Base-by-base conservation (phyloP, 2,329 filamentous ascomycete genomes). In the Fusarium proliferatum region DNA sequence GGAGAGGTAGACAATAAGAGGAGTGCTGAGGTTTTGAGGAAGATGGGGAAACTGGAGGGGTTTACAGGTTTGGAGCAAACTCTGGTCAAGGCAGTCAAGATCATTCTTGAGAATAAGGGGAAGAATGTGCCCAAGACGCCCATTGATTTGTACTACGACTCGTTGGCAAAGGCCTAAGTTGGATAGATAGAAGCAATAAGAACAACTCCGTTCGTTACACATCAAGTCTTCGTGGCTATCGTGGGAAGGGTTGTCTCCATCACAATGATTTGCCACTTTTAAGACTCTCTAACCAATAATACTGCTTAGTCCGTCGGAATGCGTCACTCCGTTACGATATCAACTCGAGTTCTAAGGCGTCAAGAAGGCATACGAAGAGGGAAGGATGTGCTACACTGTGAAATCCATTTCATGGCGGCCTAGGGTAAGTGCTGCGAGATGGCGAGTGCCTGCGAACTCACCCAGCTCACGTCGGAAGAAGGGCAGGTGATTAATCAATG, bases 401-500 rank as follows among this genome's bases (percentile, higher is more conserved):
- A 4, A 3, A 13, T 11, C 11, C 10, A 3, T n/a, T 23, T 3
- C 9, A 12, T 5, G 6, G 9, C 21, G 11, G 30, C 11, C 3
- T 6, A 34, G 21, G 30, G 48, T 51, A 34, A 7, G 16, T 23
- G 11, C 30, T 30, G 30, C 0, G 30, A 30, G 30, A 30, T 30
- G 30, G 30, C 6, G 23, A 12, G 5, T 34, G 9, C 2, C 11
- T 34, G 2, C 5, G n/a, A 51, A 4, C 12, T 34, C 2, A 6
- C 4, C 2, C 16, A 19, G 16, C 48, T 10, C 4, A 5, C 16
- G 9, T 23, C 2, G 16, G 0, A 51, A 51, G 16, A 23, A 34
- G 13, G 11, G 7, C 16, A 0, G 9, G 3, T 13, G 8, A 2
- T 15, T 13, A 1, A 5, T 19, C 6, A 2, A 23, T 19, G 9